Base-by-base conservation (phyloP, 495 filamentous ascomycete species). In the Pseudevernia furfuracea region DNA sequence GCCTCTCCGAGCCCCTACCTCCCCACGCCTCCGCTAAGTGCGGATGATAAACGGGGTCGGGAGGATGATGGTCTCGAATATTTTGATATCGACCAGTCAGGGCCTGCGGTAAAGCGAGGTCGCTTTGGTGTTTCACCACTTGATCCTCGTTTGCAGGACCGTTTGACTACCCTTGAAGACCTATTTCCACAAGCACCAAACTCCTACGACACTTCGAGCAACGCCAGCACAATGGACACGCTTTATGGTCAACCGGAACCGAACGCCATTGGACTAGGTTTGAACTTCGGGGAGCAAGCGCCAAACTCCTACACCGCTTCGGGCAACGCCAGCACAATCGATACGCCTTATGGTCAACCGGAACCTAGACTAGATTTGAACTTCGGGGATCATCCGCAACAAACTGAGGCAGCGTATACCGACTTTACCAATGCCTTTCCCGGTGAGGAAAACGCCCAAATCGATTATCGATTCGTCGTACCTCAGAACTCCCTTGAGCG, bases 401-500 rank as follows among this genome's bases (percentile, higher is more conserved):
- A 32, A 19, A 25, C 49, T 7, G 49, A 53, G 15, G 49, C 49
- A 53, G 8, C 25, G 4, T 1, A 17, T 5, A 32, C 6, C 1
- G 17, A 5, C 11, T 34, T 17, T 0, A 55, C 52, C 15, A n/a
- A 34, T 15, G 49, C 17, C 2, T 30, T 6, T 46, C 43, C 23
- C 4, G 7, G 0, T 11, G n/a, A 23, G n/a, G n/a, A n/a, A 25
- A 32, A 28, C 37, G 17, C 30, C 14, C 55, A 30, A 23, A 3
- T 15, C 41, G 62, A 64, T 4, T 19, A 59, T 32, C 62, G 62
- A 0, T 59, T 30, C 23, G 23, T 64, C 21, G 0, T 12, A 2
- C 62, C 62, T n/a, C 32, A n/a, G 14, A 64, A n/a, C 7, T 34
- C 23, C 9, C 28, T 9, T 15, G 56, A 64, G 43, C 32, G 60